Evolutionary conservation across 2,329 filamentous ascomycete genomes (phyloP).

Genomic region (Penicillium crustosum): DNA sequence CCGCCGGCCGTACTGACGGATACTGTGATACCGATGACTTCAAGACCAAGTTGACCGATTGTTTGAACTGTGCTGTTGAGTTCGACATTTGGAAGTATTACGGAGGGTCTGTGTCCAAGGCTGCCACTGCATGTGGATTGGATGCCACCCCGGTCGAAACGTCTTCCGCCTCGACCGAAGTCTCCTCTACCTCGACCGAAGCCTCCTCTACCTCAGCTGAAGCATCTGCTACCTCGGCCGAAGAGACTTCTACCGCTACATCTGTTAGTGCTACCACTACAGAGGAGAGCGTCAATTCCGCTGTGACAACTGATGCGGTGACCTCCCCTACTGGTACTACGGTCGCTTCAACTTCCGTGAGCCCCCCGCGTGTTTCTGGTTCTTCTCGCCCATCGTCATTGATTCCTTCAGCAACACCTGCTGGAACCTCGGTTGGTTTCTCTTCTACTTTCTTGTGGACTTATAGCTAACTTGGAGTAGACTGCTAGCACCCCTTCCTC

Average conservation of each 20-base stretch:
- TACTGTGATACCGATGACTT: constrained; percentile 10
- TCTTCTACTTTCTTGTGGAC: not conserved
- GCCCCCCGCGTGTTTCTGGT: not conserved
- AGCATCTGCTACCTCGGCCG: not conserved
- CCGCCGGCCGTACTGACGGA: not conserved
- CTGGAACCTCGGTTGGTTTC: constrained; percentile 1
- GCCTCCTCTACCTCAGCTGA: not conserved
- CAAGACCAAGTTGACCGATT: constrained; percentile 28
- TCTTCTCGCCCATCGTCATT: not conserved
- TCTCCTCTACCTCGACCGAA: not conserved
- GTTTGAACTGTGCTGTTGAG: constrained; percentile 46
- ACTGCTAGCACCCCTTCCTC: not conserved
- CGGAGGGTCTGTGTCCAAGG: constrained; percentile 38
- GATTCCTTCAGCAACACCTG: not conserved
- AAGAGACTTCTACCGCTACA: not conserved
- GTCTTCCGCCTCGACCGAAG: not conserved
- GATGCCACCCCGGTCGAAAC: constrained; percentile 7
- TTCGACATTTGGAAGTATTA: constrained; percentile 50
- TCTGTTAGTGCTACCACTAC: not conserved
- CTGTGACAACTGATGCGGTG: not conserved
- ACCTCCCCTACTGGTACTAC: not conserved
- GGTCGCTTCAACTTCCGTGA: not conserved
- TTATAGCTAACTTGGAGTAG: not conserved
- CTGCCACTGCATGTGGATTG: constrained; percentile 38
- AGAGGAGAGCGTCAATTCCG: not conserved